These are phyloP conservation scores for Hyphopichia pseudoburtonii DNA, from an alignment of 1,139 yeast genomes.

Conservation along the genomic window DNA sequence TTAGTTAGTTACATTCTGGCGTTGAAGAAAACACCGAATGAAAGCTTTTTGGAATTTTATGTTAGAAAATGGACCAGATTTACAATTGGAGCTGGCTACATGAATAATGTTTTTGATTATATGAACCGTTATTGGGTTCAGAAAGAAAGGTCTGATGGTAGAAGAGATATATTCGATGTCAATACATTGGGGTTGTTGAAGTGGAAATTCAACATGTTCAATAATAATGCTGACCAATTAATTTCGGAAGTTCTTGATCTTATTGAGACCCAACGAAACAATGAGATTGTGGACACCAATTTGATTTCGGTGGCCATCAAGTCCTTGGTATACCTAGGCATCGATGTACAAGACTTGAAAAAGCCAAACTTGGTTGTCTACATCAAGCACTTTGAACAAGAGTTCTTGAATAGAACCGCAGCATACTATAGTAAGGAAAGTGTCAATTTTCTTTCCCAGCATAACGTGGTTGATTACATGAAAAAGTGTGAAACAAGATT, in stretches of 20 bases:
- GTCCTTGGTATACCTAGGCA: constrained; percentile 77
- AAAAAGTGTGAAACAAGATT: constrained; percentile 80
- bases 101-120: constrained; percentile 92
- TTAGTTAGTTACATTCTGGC: constrained; percentile 59
- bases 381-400: constrained; percentile 72
- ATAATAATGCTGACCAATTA: constrained; percentile 57
- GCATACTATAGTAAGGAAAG: constrained; percentile 76
- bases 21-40: constrained; percentile 52
- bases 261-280: constrained; percentile 77
- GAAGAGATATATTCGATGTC: constrained; percentile 86
- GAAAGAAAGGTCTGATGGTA: constrained; percentile 95
- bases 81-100: constrained; percentile 86
- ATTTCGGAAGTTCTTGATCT: constrained; percentile 73
- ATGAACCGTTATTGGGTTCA: constrained; percentile 98
- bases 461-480: constrained; percentile 90
- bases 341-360: constrained; percentile 78
- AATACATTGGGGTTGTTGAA: constrained; percentile 81
- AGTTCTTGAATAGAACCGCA: constrained; percentile 72
- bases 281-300: constrained; percentile 69
- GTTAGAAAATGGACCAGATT: constrained; percentile 87
- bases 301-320: constrained; percentile 74
- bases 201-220: constrained; percentile 86
- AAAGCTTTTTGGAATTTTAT: constrained; percentile 78
- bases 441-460: constrained; percentile 59
- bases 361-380: constrained; percentile 83